Evolutionary conservation across 208 protist genomes (phyloP).

Genomic region (Trypanosoma lewisi): DNA sequence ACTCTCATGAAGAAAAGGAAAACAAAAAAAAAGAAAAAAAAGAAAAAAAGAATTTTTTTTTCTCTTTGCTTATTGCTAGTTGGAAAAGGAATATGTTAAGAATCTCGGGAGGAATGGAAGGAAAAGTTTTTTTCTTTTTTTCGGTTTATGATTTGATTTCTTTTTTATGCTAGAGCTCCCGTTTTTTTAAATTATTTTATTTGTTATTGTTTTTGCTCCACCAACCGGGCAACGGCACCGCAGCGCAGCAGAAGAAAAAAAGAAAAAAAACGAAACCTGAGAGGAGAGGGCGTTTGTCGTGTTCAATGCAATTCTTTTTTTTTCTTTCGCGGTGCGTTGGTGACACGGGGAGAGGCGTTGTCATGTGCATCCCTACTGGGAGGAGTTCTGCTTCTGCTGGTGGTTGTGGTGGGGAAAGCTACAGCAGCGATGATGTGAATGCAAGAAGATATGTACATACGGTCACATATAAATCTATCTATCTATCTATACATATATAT

Average conservation of each 20-base stretch:
- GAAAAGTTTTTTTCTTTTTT: conserved; percentile 4
- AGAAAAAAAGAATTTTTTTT: neutral
- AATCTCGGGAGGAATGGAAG: too few relatives aligned
- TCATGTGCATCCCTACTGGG: too few relatives aligned
- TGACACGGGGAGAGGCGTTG: too few relatives aligned
- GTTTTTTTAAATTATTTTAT: neutral
- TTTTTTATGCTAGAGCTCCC: neutral
- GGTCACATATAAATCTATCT: too few relatives aligned
- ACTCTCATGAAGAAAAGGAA: neutral
- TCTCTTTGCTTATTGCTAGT: neutral
- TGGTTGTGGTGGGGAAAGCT: too few relatives aligned
- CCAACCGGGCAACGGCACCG: too few relatives aligned
- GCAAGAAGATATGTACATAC: neutral
- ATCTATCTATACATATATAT: neutral
- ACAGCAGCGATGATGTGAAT: too few relatives aligned
- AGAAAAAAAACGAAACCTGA: neutral
- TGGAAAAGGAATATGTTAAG: neutral
- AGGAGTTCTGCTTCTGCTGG: too few relatives aligned
- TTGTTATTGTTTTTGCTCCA: neutral
- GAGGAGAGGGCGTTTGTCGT: neutral
- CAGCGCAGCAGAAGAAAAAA: neutral
- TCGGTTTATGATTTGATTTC: neutral
- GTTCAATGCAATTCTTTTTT: too few relatives aligned
- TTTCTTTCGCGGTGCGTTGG: too few relatives aligned
- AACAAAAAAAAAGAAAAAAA: conserved; percentile 23